These are phyloP conservation scores for Rosa persica DNA, from an alignment of 306 rosid genomes.

Conservation along the genomic window DNA sequence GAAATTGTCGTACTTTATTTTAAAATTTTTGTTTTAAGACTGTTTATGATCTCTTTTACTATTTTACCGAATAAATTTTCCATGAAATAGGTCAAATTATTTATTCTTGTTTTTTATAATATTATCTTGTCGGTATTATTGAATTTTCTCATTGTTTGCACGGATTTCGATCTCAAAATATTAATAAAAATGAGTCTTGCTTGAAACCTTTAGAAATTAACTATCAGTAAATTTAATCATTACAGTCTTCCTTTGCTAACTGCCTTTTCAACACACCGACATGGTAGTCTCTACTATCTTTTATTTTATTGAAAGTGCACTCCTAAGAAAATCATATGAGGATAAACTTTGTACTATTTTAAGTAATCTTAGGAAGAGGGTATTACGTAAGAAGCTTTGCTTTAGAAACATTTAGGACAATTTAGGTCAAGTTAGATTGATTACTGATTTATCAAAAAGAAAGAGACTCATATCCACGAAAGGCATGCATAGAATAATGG, in stretches of 20 bases:
- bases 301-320: not conserved
- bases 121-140: too few relatives aligned
- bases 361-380: not conserved
- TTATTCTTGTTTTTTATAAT: too few relatives aligned
- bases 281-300: not conserved
- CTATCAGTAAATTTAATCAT: too few relatives aligned
- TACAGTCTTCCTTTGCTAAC: not conserved
- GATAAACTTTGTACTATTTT: conserved; percentile 8
- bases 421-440: not conserved
- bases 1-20: too few relatives aligned
- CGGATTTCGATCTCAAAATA: too few relatives aligned
- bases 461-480: not conserved
- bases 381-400: conserved; percentile 1
- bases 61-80: too few relatives aligned
- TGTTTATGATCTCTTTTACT: too few relatives aligned
- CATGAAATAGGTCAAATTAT: too few relatives aligned
- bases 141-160: too few relatives aligned
- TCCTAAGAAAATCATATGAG: not conserved
- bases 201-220: too few relatives aligned
- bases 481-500: not conserved
- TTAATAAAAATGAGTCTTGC: too few relatives aligned
- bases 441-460: not conserved
- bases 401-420: not conserved
- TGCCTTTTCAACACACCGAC: not conserved
- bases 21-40: not conserved